Base-by-base conservation (phyloP, 2,329 filamentous ascomycete genomes). In the Colletotrichum sp. region DNA sequence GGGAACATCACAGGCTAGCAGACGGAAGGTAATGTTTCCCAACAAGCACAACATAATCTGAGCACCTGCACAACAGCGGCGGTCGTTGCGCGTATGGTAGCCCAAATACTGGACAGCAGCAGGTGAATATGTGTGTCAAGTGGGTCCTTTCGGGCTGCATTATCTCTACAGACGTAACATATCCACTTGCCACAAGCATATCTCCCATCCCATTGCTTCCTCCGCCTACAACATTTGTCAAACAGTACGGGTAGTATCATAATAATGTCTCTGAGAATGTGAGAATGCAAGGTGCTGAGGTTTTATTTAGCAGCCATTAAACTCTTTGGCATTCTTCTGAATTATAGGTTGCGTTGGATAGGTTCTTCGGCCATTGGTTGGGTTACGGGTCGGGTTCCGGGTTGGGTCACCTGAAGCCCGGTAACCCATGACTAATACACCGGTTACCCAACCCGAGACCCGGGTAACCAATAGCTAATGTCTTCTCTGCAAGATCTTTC, bases 131-230 rank as follows among this genome's bases (percentile, higher is more conserved):
- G 6, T n/a, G n/a, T n/a, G n/a, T 1, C n/a, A 48, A 48, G 43
- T n/a, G 43, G 1, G 10, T 0, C 1, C 1, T n/a, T 48, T 10
- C n/a, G 1, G 9, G 2, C 9, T 48, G 43, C n/a, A 10, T 48
- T 4, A 1, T 48, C 43, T n/a, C 43, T 16, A n/a, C 15, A 48
- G 43, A 48, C 43, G 43, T 48, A n/a, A 48, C 4, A 48, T 48
- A n/a, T 16, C 16, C 43, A 48, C 43, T 48, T 48, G n/a, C 16
- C 43, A 48, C 9, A n/a, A 48, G 43, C 16, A 48, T 48, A 16
- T n/a, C n/a, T 48, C 43, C 15, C 15, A 16, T 48, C 16, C 43
- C 43, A 48, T n/a, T 48, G 43, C 43, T 16, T n/a, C 43, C 43
- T 48, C 16, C n/a, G 43, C 43, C 43, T 48, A 48, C 15, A 48